Conservation (phyloP, 768 basidiomycete species). For the Polyporus arcularius region DNA sequence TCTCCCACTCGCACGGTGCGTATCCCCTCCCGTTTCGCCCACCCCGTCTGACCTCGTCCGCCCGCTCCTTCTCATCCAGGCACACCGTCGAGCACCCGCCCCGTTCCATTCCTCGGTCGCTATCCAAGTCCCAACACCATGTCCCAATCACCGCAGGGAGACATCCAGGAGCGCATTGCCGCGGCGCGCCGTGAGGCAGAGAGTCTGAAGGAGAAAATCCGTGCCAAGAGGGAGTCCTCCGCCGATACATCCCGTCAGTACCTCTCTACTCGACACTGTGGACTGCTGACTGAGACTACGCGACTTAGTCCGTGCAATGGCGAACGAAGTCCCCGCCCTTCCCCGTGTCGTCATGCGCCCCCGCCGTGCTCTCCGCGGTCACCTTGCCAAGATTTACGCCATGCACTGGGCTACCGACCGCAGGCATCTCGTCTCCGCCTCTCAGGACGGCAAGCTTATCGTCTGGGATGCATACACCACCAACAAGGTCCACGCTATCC, state of each 20-base stretch:
- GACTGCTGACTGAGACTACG: neutral
- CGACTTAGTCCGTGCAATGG: slow-evolving; percentile 93
- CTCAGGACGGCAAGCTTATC: slow-evolving; percentile 98
- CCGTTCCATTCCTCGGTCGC: neutral
- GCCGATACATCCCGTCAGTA: slow-evolving; percentile 96
- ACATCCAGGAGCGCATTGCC: slow-evolving; percentile 91
- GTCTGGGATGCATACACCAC: slow-evolving; percentile 99
- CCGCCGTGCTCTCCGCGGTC: slow-evolving; percentile 91
- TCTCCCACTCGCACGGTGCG: slow-evolving; percentile 17
- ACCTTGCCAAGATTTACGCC: slow-evolving; percentile 99
- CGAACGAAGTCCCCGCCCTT: slow-evolving; percentile 91
- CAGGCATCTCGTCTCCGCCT: slow-evolving; percentile 98
- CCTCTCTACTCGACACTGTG: slow-evolving; percentile 2
- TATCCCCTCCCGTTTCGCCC: neutral
- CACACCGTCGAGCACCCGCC: neutral
- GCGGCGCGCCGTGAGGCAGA: slow-evolving; percentile 97
- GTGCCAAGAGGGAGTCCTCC: slow-evolving; percentile 92
- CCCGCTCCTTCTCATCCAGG: neutral
- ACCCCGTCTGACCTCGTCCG: neutral
- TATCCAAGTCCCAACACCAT: slow-evolving; percentile 38
- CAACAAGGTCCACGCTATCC: slow-evolving; percentile 99
- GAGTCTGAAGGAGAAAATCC: slow-evolving; percentile 97
- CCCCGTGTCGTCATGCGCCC: slow-evolving; percentile 98
- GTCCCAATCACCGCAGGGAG: slow-evolving; percentile 74
- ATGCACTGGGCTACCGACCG: slow-evolving; percentile 99